Base-by-base conservation (phyloP, 1,139 yeast species). In the Diutina mesorugosa region DNA sequence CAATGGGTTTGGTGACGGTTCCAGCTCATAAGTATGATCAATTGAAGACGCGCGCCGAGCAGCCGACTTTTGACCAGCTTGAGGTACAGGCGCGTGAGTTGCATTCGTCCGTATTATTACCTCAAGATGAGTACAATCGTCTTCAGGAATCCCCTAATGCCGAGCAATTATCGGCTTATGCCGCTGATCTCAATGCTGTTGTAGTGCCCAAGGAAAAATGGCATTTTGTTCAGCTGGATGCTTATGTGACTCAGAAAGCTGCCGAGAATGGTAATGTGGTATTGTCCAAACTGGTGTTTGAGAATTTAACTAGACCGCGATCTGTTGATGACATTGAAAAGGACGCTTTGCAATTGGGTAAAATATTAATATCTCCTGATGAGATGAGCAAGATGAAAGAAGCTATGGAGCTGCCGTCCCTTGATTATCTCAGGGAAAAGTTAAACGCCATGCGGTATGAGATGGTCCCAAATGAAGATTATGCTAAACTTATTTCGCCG, bases 41-140 rank as follows among this genome's bases (percentile, higher is more conserved):
- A 7, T 61, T 72, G 54, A 21, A 6, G 21, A 32, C 30, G n/a
- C 59, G 67, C n/a, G 74, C 75, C 0, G 59, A 68, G 55, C 64
- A 65, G 6, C 77, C 77, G 54, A 63, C 67, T 30, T 64, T 71
- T 58, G 68, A 65, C 52, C 59, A 57, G 14, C 68, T 76, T 6
- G 71, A 73, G 57, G 60, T 62, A 12, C 71, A 69, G 21, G 78
- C 78, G 1, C 76, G 73, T 54, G 67, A 59, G 41, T 68, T 35
- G 3, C 55, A 59, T 30, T 65, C 64, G 10, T 60, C 65, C 26
- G 61, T 64, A 4, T 62, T 70, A 16, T 56, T 72, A 45, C 60
- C 66, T 5, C 58, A 63, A 14, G 59, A 63, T 0, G 68, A 68
- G 18, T 65, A 64, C 56, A 58, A 63, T 29, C 45, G 57, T 32